Conservation (phyloP, 73 alveolate genomes). For the Blepharisma stoltei region DNA sequence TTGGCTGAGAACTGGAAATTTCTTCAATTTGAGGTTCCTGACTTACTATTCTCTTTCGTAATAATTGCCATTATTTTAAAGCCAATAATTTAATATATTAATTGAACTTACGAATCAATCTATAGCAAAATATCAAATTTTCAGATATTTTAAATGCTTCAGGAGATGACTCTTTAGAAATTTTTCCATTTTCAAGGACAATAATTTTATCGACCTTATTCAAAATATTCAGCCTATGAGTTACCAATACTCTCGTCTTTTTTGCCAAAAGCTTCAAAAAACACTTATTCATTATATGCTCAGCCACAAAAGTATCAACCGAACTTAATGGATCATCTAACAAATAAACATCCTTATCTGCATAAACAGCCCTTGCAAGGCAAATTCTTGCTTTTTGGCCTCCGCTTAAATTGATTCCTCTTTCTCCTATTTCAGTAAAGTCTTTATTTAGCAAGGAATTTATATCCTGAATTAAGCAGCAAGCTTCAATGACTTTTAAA, state of each 20-base stretch:
- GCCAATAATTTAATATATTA: too few species aligned
- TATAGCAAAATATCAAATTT: neutral
- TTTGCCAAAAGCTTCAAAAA: conserved; percentile 56
- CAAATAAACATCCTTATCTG: conserved; percentile 68
- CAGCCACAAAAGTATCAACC: conserved; percentile 72
- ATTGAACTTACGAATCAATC: neutral
- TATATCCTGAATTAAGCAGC: conserved; percentile 76
- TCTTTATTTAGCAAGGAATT: conserved; percentile 67
- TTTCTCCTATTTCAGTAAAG: conserved; percentile 72
- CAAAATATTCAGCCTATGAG: conserved; percentile 51
- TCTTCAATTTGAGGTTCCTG: conserved; percentile 2
- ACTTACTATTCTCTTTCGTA: neutral
- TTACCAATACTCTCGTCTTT: conserved; percentile 66
- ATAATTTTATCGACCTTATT: conserved; percentile 36
- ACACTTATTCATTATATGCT: conserved; percentile 58
- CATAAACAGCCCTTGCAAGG: conserved; percentile 77
- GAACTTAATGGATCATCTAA: conserved; percentile 85
- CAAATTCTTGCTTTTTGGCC: conserved; percentile 84
- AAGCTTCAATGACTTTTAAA: conserved; percentile 57
- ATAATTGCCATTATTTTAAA: neutral
- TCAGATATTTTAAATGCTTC: neutral
- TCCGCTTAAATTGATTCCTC: conserved; percentile 84
- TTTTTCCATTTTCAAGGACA: conserved; percentile 58
- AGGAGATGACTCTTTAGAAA: conserved; percentile 36
- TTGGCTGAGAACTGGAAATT: conserved; percentile 15